Evolutionary conservation across 208 protist genomes (phyloP), one percentile per base, ranked within the genome.

Genomic region (Angomonas ambiguus): DNA sequence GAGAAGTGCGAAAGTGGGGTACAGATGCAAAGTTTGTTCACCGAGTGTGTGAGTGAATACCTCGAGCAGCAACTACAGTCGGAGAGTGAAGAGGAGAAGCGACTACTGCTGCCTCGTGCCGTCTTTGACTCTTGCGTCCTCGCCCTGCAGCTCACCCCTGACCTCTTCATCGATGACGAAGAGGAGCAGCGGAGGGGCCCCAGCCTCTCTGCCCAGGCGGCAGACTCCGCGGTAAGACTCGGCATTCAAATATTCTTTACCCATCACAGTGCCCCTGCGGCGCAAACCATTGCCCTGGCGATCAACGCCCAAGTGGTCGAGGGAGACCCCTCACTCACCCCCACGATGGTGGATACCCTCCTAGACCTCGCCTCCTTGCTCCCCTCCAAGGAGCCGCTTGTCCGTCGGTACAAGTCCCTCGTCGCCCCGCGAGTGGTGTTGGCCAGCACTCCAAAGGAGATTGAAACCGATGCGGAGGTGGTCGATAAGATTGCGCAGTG

Each of bases 301-400:
- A 72, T 92, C 42, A 58, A 85, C 65, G 51, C 51, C 24, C 74
- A 86, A 18, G 49, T 82, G 0, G 66, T 64, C 51, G 34, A 73
- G 33, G 67, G 65, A 27, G 32, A 25, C 4, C 25, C 51, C 24
- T 38, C 69, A 25, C 69, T 61, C 8, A 55, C 65, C 2, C 61
- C 59, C 8, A 31, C 64, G 6, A 32, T 76, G 24, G 35, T 93
- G 38, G 78, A 91, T 61, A 87, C 77, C 4, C 73, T 94, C 20
- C 67, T 94, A n/a, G 82, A 86, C 27, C 78, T 94, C 42, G 76
- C 73, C 33, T 81, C 85, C 0, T 68, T 94, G 22, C 79, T 91
- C 1, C 77, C 74, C 51, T 77, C 73, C 5, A 74, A 74, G 34
- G 85, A 91, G 63, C 59, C 80, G 48, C 88, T 94, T 65, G 73